phyloP scores from a whole-genome alignment of 2,329 filamentous ascomycete genomes.

The Saccharata proteae region DNA sequence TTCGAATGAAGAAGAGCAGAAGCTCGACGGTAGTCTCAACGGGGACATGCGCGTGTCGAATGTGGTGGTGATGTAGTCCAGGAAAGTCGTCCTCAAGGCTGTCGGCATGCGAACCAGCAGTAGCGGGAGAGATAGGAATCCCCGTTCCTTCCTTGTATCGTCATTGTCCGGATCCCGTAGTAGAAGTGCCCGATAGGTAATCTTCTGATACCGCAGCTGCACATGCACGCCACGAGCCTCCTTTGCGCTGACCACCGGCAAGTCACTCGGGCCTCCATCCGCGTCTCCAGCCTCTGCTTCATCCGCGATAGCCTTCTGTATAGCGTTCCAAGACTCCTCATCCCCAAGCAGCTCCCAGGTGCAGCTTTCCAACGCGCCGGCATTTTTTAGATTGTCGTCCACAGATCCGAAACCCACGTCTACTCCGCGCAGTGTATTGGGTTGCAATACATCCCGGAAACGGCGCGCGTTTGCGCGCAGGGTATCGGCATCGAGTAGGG shows the following conservation, averaged over 20 bases:
- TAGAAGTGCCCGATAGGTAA: conserved; percentile 38
- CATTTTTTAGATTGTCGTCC: conserved; percentile 30
- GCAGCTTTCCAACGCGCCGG: conserved; percentile 36
- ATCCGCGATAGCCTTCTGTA: conserved; percentile 19
- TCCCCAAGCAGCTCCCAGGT: conserved; percentile 32
- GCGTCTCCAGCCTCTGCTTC: conserved; percentile 24
- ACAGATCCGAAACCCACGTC: conserved; percentile 26
- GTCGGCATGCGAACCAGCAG: conserved; percentile 40
- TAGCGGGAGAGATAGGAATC: conserved; percentile 37
- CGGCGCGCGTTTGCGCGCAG: conserved; percentile 36
- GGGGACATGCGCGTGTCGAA: conserved; percentile 39
- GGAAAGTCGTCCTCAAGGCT: conserved; percentile 35
- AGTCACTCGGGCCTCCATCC: conserved; percentile 12
- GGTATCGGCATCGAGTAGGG: conserved; percentile 23
- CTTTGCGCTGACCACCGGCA: conserved; percentile 11
- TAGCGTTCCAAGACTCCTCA: conserved; percentile 28
- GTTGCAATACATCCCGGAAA: conserved; percentile 37
- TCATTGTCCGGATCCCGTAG: conserved; percentile 26
- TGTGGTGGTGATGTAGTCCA: conserved; percentile 35
- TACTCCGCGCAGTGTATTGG: conserved; percentile 35
- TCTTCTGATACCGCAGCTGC: conserved; percentile 37
- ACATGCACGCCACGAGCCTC: conserved; percentile 34
- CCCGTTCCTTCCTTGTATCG: conserved; percentile 14
- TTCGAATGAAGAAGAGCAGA: conserved; percentile 34
- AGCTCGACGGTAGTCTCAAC: conserved; percentile 31